Percentiles rank a stretch among this genome's conserved stretches.
phyloP scores from a whole-genome alignment of 2,329 filamentous ascomycete genomes.

The Fusarium pseudoanthophilum region DNA sequence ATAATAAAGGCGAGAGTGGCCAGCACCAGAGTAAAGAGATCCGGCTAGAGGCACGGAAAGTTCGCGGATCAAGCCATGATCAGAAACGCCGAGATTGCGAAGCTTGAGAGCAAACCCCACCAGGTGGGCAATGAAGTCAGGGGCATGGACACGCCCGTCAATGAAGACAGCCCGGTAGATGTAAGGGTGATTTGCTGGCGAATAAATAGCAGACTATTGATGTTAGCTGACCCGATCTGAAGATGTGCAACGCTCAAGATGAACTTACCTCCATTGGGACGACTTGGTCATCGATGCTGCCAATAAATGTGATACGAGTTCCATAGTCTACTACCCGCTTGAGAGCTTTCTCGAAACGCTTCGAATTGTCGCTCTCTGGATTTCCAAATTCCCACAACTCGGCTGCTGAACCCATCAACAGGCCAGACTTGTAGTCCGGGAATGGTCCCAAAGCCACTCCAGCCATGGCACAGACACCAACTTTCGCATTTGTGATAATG shows the following conservation, averaged over 20 bases:
- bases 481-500: constrained; percentile 77
- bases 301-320: constrained; percentile 85
- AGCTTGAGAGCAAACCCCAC: constrained; percentile 94
- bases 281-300: constrained; percentile 96
- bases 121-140: constrained; percentile 92
- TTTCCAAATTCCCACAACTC: constrained; percentile 95
- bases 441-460: constrained; percentile 96
- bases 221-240: constrained; percentile 31
- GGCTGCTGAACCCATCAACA: constrained; percentile 89
- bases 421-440: constrained; percentile 87
- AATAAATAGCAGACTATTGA: constrained; percentile 82
- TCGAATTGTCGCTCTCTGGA: constrained; percentile 82
- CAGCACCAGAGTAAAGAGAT: constrained; percentile 90
- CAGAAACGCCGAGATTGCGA: constrained; percentile 89
- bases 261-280: constrained; percentile 83
- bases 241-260: neutral
- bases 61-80: constrained; percentile 93
- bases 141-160: constrained; percentile 89
- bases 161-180: constrained; percentile 97
- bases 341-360: constrained; percentile 80
- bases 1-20: constrained; percentile 93
- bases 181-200: constrained; percentile 87
- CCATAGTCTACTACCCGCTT: constrained; percentile 80
- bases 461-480: constrained; percentile 90
- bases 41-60: constrained; percentile 89